These are phyloP conservation scores for Gracilaria caudata DNA, from an alignment of 23 red algal genomes.

Conservation along the genomic window DNA sequence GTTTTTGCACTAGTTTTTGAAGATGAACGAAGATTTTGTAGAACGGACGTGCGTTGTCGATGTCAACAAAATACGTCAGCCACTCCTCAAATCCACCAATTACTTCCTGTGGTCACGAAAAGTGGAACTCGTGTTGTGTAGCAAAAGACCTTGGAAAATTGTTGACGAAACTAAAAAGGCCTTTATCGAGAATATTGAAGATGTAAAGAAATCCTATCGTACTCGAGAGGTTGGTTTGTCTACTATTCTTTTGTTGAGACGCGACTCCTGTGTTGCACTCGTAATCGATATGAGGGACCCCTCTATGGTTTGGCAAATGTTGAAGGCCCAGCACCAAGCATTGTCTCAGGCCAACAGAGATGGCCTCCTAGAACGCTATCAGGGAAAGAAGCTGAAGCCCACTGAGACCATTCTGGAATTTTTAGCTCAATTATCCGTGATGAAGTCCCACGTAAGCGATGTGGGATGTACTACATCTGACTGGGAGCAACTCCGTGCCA, in stretches of 20 bases:
- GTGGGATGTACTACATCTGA: neutral
- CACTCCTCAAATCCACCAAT: neutral
- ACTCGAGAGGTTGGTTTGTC: neutral
- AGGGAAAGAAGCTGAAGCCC: neutral
- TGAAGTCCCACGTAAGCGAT: neutral
- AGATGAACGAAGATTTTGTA: neutral
- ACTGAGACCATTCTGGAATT: neutral
- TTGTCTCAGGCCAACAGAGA: neutral
- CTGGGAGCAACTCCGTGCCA: neutral
- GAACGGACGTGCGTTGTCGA: neutral
- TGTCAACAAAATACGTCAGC: neutral
- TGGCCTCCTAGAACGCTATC: neutral
- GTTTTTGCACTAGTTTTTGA: neutral
- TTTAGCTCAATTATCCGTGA: neutral
- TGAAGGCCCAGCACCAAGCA: neutral
- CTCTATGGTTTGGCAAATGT: neutral
- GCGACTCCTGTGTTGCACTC: neutral
- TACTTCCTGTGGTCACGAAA: neutral
- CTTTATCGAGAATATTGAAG: neutral
- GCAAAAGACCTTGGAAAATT: conserved; percentile 6
- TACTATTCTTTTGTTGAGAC: neutral
- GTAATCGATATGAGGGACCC: neutral
- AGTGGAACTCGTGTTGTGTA: neutral
- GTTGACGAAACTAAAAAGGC: neutral
- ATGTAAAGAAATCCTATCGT: neutral